Percentiles rank a stretch among this genome's conserved stretches.
Evolutionary conservation across 805 yeast species (phyloP).

Genomic region (Candida sonorensis): DNA sequence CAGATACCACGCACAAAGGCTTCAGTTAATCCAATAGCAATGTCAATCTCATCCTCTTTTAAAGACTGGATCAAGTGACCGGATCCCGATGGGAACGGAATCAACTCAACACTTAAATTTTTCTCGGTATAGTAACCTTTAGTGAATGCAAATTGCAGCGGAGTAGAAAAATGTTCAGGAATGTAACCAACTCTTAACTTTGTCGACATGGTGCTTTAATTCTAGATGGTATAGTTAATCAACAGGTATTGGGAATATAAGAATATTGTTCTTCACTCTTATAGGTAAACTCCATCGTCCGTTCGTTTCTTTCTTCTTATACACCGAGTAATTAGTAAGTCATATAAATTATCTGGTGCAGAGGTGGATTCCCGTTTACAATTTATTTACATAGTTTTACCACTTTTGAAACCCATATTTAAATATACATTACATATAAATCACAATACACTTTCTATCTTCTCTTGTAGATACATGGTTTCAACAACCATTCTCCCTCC

Average conservation of each 20-base stretch:
- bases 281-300: too few relatives aligned
- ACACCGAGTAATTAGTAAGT: too few relatives aligned
- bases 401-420: too few relatives aligned
- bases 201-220: slow-evolving; percentile 4
- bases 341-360: too few relatives aligned
- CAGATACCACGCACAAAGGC: slow-evolving; percentile 82
- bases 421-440: background rate
- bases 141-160: slow-evolving; percentile 62
- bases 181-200: slow-evolving; percentile 64
- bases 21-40: slow-evolving; percentile 87
- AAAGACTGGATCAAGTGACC: slow-evolving; percentile 79
- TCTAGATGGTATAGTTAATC: too few relatives aligned
- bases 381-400: too few relatives aligned
- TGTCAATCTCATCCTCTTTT: slow-evolving; percentile 55
- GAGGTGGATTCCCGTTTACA: too few relatives aligned
- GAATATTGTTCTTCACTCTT: too few relatives aligned
- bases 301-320: too few relatives aligned
- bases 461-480: slow-evolving; percentile 94
- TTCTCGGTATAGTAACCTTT: slow-evolving; percentile 47
- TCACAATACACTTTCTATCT: slow-evolving; percentile 32
- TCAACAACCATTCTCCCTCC: slow-evolving; percentile 84
- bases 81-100: slow-evolving; percentile 79
- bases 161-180: slow-evolving; percentile 91
- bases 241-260: too few relatives aligned
- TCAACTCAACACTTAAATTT: slow-evolving; percentile 50